Conservation (phyloP, 805 yeast species). For the Kluyveromyces wickerhamii region DNA sequence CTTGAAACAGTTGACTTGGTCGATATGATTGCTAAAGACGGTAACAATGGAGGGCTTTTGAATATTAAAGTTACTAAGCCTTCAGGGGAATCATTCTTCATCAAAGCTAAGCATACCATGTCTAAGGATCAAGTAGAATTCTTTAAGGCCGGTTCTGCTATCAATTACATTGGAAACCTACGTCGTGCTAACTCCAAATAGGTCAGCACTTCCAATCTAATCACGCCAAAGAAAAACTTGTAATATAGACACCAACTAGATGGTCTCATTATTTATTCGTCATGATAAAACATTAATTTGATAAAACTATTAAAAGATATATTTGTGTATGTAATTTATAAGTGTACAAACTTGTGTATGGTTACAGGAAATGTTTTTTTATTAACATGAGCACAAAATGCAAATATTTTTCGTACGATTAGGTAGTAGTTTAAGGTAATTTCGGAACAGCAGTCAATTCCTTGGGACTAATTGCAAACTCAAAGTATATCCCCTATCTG, state of each 20-base stretch:
- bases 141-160: conserved; percentile 96
- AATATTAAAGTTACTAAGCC: conserved; percentile 65
- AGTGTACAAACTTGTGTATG: too few relatives aligned
- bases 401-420: too few relatives aligned
- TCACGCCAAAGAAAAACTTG: too few relatives aligned
- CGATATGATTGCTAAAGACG: conserved; percentile 72
- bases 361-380: too few relatives aligned
- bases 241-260: too few relatives aligned
- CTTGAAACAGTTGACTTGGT: conserved; percentile 65
- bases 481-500: conserved; percentile 65
- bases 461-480: conserved; percentile 44
- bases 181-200: conserved; percentile 29
- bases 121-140: conserved; percentile 92
- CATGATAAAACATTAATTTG: too few relatives aligned
- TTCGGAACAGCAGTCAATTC: not conserved
- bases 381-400: too few relatives aligned
- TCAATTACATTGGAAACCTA: conserved; percentile 75
- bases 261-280: too few relatives aligned
- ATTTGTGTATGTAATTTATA: too few relatives aligned
- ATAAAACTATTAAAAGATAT: too few relatives aligned
- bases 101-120: conserved; percentile 90
- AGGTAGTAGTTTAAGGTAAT: too few relatives aligned
- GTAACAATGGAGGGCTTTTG: conserved; percentile 80
- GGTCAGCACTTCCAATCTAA: too few relatives aligned
- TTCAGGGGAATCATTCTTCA: conserved; percentile 60